phyloP scores from a whole-genome alignment of 768 basidiomycete species.

The Collybia sordida region DNA sequence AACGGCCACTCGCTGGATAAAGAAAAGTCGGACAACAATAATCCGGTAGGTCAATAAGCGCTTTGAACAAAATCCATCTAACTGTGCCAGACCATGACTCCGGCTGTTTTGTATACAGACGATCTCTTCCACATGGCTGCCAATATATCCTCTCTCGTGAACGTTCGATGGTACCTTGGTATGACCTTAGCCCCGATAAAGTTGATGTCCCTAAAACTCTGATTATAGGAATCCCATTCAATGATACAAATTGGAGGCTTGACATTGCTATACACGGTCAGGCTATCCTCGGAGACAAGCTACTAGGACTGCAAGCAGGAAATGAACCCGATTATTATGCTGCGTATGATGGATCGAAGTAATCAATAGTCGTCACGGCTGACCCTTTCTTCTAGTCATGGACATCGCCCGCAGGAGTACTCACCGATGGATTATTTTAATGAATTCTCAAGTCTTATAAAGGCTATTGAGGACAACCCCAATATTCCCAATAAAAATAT shows the following conservation, averaged over 20 bases:
- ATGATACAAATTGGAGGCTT: slow-evolving; percentile 57
- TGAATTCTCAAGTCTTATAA: slow-evolving; percentile 46
- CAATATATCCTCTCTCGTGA: slow-evolving; percentile 57
- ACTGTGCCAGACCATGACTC: slow-evolving; percentile 53
- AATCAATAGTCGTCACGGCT: slow-evolving; percentile 1
- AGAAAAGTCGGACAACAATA: slow-evolving; percentile 23
- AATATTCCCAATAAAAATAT: slow-evolving; percentile 35
- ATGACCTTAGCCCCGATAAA: slow-evolving; percentile 1
- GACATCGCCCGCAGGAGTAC: slow-evolving; percentile 23
- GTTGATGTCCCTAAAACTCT: neutral
- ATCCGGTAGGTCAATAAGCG: slow-evolving; percentile 25
- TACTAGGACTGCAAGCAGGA: slow-evolving; percentile 70
- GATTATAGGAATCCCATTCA: slow-evolving; percentile 55
- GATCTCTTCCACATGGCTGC: slow-evolving; percentile 68
- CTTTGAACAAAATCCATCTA: neutral
- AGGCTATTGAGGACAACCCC: slow-evolving; percentile 34
- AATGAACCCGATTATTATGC: slow-evolving; percentile 82
- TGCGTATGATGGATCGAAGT: slow-evolving; percentile 17
- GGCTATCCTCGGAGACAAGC: slow-evolving; percentile 58
- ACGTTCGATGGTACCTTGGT: slow-evolving; percentile 69
- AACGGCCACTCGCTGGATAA: slow-evolving; percentile 45
- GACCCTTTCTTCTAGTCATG: slow-evolving; percentile 13
- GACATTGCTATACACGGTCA: slow-evolving; percentile 58
- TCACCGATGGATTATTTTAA: slow-evolving; percentile 40
- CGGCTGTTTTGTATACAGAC: slow-evolving; percentile 59